These are phyloP conservation scores for Echium plantagineum DNA, from an alignment of 257 asterid genomes.

Conservation along the genomic window DNA sequence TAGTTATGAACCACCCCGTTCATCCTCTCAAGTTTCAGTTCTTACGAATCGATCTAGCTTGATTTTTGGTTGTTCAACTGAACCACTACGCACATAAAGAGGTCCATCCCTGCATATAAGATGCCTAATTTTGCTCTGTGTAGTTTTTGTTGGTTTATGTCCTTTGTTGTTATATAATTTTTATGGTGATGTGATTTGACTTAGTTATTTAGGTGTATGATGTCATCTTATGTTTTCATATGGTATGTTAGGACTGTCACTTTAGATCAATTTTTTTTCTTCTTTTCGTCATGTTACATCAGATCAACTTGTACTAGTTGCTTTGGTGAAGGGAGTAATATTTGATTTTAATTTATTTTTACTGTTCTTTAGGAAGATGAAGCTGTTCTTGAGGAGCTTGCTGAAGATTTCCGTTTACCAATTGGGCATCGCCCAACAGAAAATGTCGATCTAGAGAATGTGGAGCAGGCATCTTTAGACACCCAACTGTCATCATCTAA, in stretches of 20 bases:
- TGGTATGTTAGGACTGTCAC: not conserved
- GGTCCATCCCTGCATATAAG: too few species aligned
- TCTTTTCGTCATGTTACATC: not conserved
- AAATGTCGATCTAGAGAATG: constrained; percentile 78
- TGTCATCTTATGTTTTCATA: not conserved
- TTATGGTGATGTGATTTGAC: not conserved
- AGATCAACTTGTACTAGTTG: not conserved
- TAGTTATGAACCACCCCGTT: too few species aligned
- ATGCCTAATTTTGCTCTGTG: too few species aligned
- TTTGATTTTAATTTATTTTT: not conserved
- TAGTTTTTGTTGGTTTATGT: too few species aligned
- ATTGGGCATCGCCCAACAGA: constrained; percentile 72
- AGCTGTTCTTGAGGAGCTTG: constrained; percentile 83
- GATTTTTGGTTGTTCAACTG: too few species aligned
- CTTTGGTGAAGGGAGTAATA: constrained; percentile 3
- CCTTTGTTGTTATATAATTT: too few species aligned
- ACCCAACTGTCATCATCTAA: constrained; percentile 67
- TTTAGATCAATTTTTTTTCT: not conserved
- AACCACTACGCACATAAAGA: too few species aligned
- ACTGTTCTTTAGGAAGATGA: constrained; percentile 33
- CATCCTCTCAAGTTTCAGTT: too few species aligned
- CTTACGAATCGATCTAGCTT: too few species aligned
- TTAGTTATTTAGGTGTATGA: not conserved
- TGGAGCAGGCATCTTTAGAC: constrained; percentile 93
- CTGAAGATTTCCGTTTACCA: constrained; percentile 86